These are phyloP conservation scores for Grammothele lineata DNA, from an alignment of 768 basidiomycete genomes.

Conservation along the genomic window DNA sequence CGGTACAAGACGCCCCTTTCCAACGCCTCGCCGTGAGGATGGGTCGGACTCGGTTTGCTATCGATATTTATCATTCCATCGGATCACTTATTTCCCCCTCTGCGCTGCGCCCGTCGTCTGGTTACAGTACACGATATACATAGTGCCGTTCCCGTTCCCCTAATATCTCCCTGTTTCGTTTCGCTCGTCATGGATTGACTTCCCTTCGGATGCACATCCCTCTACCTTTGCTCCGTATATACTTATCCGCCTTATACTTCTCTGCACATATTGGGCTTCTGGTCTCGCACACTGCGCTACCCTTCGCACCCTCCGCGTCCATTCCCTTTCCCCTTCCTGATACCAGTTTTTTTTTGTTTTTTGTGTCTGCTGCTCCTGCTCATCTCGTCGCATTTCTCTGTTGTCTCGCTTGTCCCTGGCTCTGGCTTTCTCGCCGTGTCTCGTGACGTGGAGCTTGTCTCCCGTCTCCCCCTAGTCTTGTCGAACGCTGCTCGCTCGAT, in stretches of 20 bases:
- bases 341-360: constrained; percentile 27
- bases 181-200: constrained; percentile 15
- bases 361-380: constrained; percentile 10
- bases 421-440: constrained; percentile 3
- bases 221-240: constrained; percentile 19
- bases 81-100: constrained; percentile 17
- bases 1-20: constrained; percentile 29
- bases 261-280: constrained; percentile 15
- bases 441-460: constrained; percentile 3
- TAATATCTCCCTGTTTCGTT: constrained; percentile 15
- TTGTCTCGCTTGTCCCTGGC: constrained; percentile 23
- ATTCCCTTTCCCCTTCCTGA: constrained; percentile 12
- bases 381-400: constrained; percentile 23
- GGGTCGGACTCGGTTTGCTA: constrained; percentile 17
- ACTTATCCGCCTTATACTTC: constrained; percentile 29
- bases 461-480: constrained; percentile 3
- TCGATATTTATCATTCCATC: constrained; percentile 16
- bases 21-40: constrained; percentile 19
- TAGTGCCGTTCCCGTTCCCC: constrained; percentile 25
- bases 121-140: constrained; percentile 24
- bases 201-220: constrained; percentile 19
- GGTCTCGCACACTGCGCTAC: constrained; percentile 17
- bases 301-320: constrained; percentile 14
- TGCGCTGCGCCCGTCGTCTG: constrained; percentile 17
- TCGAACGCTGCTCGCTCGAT: no score